These are phyloP conservation scores for Psilocybe mexicana DNA, from an alignment of 1,284 basidiomycete species.

Conservation along the genomic window DNA sequence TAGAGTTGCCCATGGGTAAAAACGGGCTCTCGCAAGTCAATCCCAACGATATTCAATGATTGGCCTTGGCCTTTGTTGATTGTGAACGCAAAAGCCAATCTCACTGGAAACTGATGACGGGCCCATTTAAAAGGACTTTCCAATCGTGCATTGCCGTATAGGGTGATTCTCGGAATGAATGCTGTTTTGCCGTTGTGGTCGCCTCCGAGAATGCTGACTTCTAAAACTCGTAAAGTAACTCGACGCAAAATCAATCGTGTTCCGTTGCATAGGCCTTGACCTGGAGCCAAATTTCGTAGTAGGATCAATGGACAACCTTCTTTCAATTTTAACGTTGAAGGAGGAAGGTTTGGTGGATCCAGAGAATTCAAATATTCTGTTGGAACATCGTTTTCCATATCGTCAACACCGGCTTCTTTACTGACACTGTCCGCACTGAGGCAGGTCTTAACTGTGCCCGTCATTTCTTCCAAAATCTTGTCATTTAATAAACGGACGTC, in stretches of 20 bases:
- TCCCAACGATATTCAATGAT: constrained; percentile 24
- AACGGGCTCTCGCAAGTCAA: constrained; percentile 35
- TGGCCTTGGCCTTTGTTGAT: constrained; percentile 50
- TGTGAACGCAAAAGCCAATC: constrained; percentile 41
- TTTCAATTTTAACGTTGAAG: constrained; percentile 33
- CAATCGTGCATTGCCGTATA: constrained; percentile 11
- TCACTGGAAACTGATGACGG: constrained; percentile 39
- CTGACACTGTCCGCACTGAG: constrained; percentile 32
- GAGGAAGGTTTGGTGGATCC: constrained; percentile 30
- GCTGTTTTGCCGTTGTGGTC: constrained; percentile 32
- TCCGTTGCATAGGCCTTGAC: constrained; percentile 40
- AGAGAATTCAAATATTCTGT: constrained; percentile 32
- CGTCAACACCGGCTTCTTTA: constrained; percentile 22
- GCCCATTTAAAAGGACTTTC: constrained; percentile 21
- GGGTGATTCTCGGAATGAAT: constrained; percentile 23
- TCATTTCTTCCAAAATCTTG: constrained; percentile 28
- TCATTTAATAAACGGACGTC: constrained; percentile 38
- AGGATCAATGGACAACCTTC: constrained; percentile 38
- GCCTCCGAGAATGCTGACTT: constrained; percentile 31
- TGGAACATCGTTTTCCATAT: constrained; percentile 12
- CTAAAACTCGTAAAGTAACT: constrained; percentile 24
- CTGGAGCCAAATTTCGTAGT: constrained; percentile 34
- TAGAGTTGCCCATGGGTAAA: constrained; percentile 47
- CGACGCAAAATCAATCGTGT: constrained; percentile 27
- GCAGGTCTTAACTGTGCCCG: constrained; percentile 30